phyloP scores from a whole-genome alignment of 2,329 filamentous ascomycete species.

The Fusarium avenaceum region DNA sequence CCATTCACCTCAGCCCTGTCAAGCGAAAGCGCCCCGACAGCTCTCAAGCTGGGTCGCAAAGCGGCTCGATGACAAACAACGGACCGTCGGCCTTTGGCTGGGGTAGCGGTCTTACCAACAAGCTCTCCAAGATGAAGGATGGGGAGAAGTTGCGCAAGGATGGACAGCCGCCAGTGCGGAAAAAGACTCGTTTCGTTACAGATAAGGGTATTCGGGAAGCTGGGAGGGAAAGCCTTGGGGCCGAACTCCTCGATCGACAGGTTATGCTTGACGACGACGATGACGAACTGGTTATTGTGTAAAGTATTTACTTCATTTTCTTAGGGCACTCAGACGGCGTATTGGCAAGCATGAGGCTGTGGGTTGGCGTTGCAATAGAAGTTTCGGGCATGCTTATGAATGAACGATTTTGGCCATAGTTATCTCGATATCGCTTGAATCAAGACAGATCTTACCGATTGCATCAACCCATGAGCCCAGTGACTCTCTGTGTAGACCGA shows the following conservation, averaged over 20 bases:
- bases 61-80: slow-evolving; percentile 48
- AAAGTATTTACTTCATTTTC: slow-evolving; percentile 38
- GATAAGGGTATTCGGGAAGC: slow-evolving; percentile 83
- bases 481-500: background rate
- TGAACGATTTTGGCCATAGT: slow-evolving; percentile 42
- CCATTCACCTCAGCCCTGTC: slow-evolving; percentile 69
- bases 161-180: slow-evolving; percentile 64
- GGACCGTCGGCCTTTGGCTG: slow-evolving; percentile 63
- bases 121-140: slow-evolving; percentile 72
- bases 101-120: slow-evolving; percentile 68
- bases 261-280: slow-evolving; percentile 61
- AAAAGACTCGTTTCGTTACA: slow-evolving; percentile 85
- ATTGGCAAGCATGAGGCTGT: slow-evolving; percentile 38
- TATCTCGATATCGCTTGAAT: slow-evolving; percentile 39
- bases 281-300: slow-evolving; percentile 66
- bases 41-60: slow-evolving; percentile 56
- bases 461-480: slow-evolving; percentile 1
- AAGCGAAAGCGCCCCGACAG: slow-evolving; percentile 71
- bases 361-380: slow-evolving; percentile 41
- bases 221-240: slow-evolving; percentile 78
- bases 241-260: slow-evolving; percentile 58
- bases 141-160: slow-evolving; percentile 64
- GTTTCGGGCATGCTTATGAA: slow-evolving; percentile 44
- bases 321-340: slow-evolving; percentile 31
- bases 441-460: slow-evolving; percentile 30